Evolutionary conservation across 108 stramenopile species (phyloP).

Genomic region (Cyclotella choctawhatcheeana): DNA sequence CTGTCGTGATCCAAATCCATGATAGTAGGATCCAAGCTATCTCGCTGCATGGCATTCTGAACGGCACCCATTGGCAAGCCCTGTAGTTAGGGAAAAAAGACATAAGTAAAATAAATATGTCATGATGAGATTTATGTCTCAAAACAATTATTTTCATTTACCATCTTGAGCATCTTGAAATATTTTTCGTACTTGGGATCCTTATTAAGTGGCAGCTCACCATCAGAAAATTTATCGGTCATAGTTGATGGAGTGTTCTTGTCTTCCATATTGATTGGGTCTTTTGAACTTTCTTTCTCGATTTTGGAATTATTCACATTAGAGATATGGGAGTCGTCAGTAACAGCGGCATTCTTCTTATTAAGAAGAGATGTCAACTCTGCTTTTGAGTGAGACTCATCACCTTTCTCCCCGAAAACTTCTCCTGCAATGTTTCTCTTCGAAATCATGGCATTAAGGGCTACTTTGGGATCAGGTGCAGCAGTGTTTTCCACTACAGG

Average conservation of each 20-base stretch:
- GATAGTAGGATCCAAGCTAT: slow-evolving; percentile 44
- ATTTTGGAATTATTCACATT: not conserved
- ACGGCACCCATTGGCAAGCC: slow-evolving; percentile 26
- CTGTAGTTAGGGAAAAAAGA: not conserved
- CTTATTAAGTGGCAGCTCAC: slow-evolving; percentile 51
- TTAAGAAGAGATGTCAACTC: slow-evolving; percentile 36
- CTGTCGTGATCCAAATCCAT: slow-evolving; percentile 40
- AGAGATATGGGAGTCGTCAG: too few relatives aligned
- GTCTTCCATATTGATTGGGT: too few relatives aligned
- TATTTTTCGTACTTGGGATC: slow-evolving; percentile 79
- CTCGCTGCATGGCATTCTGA: slow-evolving; percentile 42
- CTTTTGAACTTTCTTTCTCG: not conserved
- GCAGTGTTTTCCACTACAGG: slow-evolving; percentile 1
- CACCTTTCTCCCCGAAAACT: not conserved
- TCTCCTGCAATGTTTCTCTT: slow-evolving; percentile 18
- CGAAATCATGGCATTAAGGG: slow-evolving; percentile 37
- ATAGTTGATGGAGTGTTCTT: too few relatives aligned
- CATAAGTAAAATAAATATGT: too few relatives aligned
- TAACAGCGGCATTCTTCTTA: slow-evolving; percentile 1
- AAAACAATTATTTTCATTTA: too few relatives aligned
- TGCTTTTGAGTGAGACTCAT: slow-evolving; percentile 6
- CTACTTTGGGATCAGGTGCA: slow-evolving; percentile 7
- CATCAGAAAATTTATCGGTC: not conserved
- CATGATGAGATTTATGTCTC: too few relatives aligned
- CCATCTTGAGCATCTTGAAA: slow-evolving; percentile 63